Conservation (phyloP, 2,329 filamentous ascomycete genomes). For the Ceratocystis harringtonii region DNA sequence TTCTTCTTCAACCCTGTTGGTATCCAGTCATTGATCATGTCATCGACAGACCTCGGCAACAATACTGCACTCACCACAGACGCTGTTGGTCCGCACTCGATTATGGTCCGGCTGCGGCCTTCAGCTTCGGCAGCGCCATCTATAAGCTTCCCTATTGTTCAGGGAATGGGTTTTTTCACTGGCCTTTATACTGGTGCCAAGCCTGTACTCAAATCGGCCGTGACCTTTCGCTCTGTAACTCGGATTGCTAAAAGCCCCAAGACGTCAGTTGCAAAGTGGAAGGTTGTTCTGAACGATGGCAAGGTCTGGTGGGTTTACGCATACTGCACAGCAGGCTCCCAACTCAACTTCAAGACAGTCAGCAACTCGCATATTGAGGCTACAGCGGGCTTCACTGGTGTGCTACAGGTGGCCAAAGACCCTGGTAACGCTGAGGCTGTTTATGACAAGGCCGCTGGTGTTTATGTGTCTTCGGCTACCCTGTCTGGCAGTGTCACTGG, state of each 20-base stretch:
- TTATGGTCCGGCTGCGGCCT: conserved; percentile 51
- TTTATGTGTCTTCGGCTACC: conserved; percentile 51
- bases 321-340: conserved; percentile 40
- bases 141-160: conserved; percentile 67
- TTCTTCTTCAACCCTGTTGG: conserved; percentile 74
- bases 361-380: conserved; percentile 53
- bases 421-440: conserved; percentile 45
- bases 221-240: conserved; percentile 58
- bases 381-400: conserved; percentile 54
- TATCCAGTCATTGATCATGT: conserved; percentile 67
- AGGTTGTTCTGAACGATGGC: conserved; percentile 54
- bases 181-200: conserved; percentile 55
- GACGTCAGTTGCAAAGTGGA: conserved; percentile 59
- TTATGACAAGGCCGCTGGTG: conserved; percentile 62
- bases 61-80: conserved; percentile 42
- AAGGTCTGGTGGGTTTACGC: conserved; percentile 71
- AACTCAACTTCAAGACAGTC: conserved; percentile 51
- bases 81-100: conserved; percentile 42
- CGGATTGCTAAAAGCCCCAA: conserved; percentile 41
- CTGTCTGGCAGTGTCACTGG: conserved; percentile 49
- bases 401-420: conserved; percentile 71
- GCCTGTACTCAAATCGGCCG: conserved; percentile 57
- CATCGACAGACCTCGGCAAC: conserved; percentile 53
- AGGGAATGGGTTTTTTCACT: conserved; percentile 81
- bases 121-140: conserved; percentile 37